Evolutionary conservation across 495 filamentous ascomycete species (phyloP), one percentile per base, ranked within the genome.

Genomic region (Aspergillus heteromorphus): DNA sequence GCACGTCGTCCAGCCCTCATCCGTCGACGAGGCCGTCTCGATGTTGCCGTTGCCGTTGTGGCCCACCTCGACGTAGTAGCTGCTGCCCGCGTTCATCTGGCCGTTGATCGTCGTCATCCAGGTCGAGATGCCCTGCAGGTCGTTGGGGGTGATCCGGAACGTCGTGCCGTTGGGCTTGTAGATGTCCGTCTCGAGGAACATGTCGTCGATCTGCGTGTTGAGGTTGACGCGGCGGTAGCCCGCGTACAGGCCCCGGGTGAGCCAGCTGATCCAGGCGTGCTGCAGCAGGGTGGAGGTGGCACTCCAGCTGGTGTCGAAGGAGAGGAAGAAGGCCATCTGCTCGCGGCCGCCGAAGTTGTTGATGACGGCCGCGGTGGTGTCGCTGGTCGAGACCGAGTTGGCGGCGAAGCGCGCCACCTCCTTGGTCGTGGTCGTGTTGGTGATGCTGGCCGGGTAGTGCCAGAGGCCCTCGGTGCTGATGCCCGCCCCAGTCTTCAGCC

Each of bases 21-120:
- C 40, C 9, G 63, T 66, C 19, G 67, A 65, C 25, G 73, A 73
- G 31, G 73, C 65, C 9, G 71, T 67, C 31, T 69, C 66, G n/a
- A 85, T 81, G 56, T 83, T 81, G 25, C 82, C 82, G 57, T 84
- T 84, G 21, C 81, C 81, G 49, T 84, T 84, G 69, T 83, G 79
- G 10, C 79, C 81, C 42, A 83, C 69, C 54, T 85, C 82, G 11
- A 80, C 69, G 29, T 75, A 78, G 61, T 77, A 85, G 51, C 62
- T 59, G 48, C 80, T 83, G 10, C 82, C 82, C 10, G 72, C 21
- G 31, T 81, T 80, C 65, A 84, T 70, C 53, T 78, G 75, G 25
- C 64, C 68, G 47, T 80, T 79, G 65, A 84, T 71, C 11, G 58
- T 61, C 1, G 65, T 51, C 30, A 76, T 70, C 82, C 82, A 84